Evolutionary conservation across 2,329 filamentous ascomycete genomes (phyloP), one percentile per base, ranked within the genome.

Genomic region (Penicillium italicum): DNA sequence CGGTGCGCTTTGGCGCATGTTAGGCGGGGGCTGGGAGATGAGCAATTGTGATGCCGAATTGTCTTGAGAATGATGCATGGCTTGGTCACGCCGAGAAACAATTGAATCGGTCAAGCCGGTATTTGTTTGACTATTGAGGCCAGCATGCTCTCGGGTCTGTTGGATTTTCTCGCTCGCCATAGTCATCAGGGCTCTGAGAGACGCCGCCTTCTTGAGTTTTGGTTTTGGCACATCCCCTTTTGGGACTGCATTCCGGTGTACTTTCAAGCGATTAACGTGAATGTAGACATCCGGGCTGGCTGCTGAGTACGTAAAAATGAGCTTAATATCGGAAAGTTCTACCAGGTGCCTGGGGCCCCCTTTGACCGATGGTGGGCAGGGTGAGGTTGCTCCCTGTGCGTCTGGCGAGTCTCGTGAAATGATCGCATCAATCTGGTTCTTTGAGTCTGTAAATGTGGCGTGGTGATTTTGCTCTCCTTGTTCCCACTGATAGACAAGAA

Each of bases 371-470:
- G 56, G 60, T 12, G 51, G 50, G 6, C 60, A 56, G 4, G 62
- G 59, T 6, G 51, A 58, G 33, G 60, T 55, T 5, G 34, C 47
- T 12, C 44, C n/a, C 47, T 69, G 72, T 28, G 55, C 28, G 36
- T 66, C 53, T 7, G 68, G 52, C 8, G 70, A 63, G 12, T 66
- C 63, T 8, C 53, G 54, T 10, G 69, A 55, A 31, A 77, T 60
- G 22, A 64, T 66, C 7, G 67, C 71, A 30, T 69, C 63, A 10
- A 77, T 70, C 30, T 69, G 69, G 14, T 70, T 68, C 6, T 60
- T 55, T 11, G 67, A 63, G 53, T 77, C 74, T 28, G 70, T 75
- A 42, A 77, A 53, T 24, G 62, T 65, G 9, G 64, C 65, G n/a
- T 45, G 34, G 57, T 59, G 18, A 55, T 53, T 18, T 40, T 59